Percentiles rank a stretch among this genome's conserved stretches.
Conservation (phyloP, 2,329 filamentous ascomycete genomes). For the Ascochyta fabae region DNA sequence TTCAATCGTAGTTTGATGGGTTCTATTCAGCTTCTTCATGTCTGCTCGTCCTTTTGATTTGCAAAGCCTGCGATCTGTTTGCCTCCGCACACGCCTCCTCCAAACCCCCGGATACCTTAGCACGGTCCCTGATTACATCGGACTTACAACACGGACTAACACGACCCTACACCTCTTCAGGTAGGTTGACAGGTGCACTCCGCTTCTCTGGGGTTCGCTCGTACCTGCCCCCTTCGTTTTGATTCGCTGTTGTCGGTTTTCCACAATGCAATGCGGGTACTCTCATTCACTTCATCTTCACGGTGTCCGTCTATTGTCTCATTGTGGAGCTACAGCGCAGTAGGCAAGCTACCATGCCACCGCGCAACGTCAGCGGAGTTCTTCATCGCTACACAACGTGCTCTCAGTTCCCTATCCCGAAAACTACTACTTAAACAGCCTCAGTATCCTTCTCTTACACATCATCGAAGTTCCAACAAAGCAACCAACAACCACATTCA, state of each 20-base stretch:
- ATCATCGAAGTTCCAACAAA: constrained; percentile 21
- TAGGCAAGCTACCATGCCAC: constrained; percentile 9
- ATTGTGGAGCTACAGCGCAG: constrained; percentile 26
- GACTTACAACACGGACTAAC: not conserved
- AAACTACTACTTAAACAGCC: constrained; percentile 18
- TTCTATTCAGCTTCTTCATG: not conserved
- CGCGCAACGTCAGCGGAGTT: constrained; percentile 20
- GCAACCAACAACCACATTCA: constrained; percentile 14
- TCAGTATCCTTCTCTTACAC: constrained; percentile 14
- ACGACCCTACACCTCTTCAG: not conserved
- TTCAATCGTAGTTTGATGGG: not conserved
- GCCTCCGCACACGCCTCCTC: not conserved
- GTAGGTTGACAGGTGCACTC: not conserved
- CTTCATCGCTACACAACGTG: constrained; percentile 16
- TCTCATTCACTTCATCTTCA: constrained; percentile 30
- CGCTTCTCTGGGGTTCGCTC: not conserved
- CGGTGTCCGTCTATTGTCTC: constrained; percentile 24
- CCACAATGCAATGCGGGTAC: constrained; percentile 9
- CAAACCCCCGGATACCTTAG: not conserved
- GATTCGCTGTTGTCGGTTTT: constrained; percentile 13
- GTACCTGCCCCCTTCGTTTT: constrained; percentile 5
- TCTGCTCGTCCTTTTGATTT: not conserved
- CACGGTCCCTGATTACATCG: not conserved
- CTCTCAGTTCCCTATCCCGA: not conserved
- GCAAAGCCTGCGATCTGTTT: not conserved